These are phyloP conservation scores for Annona squamosa DNA, from an alignment of 164 flowering plant genomes.

Conservation along the genomic window DNA sequence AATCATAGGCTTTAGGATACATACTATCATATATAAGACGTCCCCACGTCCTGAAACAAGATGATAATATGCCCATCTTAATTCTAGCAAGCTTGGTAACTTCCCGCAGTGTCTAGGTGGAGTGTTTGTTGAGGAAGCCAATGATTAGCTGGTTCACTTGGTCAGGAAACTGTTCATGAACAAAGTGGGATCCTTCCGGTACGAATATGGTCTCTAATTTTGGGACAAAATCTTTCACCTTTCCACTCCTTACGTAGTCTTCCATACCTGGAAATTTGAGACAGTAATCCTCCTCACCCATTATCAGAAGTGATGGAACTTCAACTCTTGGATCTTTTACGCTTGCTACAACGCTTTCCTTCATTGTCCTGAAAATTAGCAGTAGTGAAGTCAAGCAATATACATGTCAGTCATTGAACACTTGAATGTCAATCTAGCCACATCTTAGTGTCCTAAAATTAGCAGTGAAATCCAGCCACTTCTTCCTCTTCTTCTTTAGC, in stretches of 20 bases:
- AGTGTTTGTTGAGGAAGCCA: slow-evolving; percentile 23
- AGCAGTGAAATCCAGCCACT: no score
- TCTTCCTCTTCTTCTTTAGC: no score
- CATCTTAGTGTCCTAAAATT: no score
- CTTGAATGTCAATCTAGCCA: no score
- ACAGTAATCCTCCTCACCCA: slow-evolving; percentile 42
- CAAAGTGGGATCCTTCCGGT: slow-evolving; percentile 42
- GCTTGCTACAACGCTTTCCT: slow-evolving; percentile 5
- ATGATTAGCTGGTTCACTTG: slow-evolving; percentile 30
- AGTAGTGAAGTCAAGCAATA: no score
- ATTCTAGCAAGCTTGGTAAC: no score
- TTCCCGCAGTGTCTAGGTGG: not conserved
- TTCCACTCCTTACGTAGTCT: slow-evolving; percentile 30
- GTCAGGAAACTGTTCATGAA: slow-evolving; percentile 49
- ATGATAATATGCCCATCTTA: no score
- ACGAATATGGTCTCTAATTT: slow-evolving; percentile 32
- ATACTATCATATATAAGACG: no score
- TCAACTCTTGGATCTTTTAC: slow-evolving; percentile 19
- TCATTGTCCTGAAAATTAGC: slow-evolving; percentile 16
- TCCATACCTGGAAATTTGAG: slow-evolving; percentile 42
- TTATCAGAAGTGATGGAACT: slow-evolving; percentile 34
- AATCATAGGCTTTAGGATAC: no score
- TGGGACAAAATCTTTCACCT: slow-evolving; percentile 32
- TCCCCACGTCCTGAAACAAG: no score
- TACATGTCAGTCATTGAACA: no score